Conservation (phyloP, 2,329 filamentous ascomycete genomes). For the Ilyonectria robusta region DNA sequence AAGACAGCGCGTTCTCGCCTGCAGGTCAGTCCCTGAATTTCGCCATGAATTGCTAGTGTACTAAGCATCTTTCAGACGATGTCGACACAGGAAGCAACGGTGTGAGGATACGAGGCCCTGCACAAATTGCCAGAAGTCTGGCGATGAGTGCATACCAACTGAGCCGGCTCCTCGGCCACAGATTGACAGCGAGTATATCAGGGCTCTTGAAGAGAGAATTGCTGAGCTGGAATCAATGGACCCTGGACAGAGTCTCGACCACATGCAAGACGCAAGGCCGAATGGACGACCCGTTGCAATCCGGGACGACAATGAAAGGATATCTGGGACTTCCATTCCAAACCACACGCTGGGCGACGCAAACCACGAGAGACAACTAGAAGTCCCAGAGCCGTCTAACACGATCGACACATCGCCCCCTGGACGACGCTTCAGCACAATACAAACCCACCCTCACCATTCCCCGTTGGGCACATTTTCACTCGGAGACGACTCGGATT, state of each 20-base stretch:
- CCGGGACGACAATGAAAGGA: background rate
- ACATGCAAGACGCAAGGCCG: slow-evolving; percentile 14
- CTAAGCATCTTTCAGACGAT: slow-evolving; percentile 27
- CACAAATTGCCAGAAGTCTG: slow-evolving; percentile 44
- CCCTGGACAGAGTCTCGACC: slow-evolving; percentile 39
- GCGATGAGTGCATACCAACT: slow-evolving; percentile 38
- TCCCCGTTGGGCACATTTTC: slow-evolving; percentile 8
- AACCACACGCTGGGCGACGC: background rate
- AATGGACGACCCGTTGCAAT: background rate
- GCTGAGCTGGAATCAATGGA: slow-evolving; percentile 35
- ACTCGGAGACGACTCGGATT: slow-evolving; percentile 12
- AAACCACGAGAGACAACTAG: background rate
- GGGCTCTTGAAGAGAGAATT: slow-evolving; percentile 37
- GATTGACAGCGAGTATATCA: slow-evolving; percentile 35
- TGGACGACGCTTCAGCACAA: background rate
- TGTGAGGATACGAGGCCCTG: slow-evolving; percentile 44
- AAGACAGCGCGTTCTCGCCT: slow-evolving; percentile 35
- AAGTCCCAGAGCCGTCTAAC: background rate
- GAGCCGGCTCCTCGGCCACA: slow-evolving; percentile 37
- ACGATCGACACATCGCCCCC: background rate
- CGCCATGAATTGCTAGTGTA: background rate
- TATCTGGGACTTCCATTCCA: background rate
- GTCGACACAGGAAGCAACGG: slow-evolving; percentile 45
- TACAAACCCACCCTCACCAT: background rate
- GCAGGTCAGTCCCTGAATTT: slow-evolving; percentile 24